These are phyloP conservation scores for Avena insularis DNA, from an alignment of 176 grass and related monocot species.

Conservation along the genomic window DNA sequence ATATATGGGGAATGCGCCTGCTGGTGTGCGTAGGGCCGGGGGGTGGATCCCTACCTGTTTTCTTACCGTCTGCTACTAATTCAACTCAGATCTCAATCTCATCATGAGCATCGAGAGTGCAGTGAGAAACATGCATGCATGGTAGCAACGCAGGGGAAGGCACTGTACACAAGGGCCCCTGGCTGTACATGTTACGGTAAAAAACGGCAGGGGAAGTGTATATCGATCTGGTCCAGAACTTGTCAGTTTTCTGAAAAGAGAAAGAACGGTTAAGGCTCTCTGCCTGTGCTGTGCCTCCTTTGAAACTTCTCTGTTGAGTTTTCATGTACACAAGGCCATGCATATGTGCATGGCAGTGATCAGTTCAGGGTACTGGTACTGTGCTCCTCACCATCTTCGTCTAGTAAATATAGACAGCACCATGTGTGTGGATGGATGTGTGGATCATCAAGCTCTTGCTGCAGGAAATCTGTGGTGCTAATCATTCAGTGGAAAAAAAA, in stretches of 20 bases:
- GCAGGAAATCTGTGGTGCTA: neutral
- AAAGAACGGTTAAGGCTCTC: neutral
- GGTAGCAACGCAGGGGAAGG: neutral
- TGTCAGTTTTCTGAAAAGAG: conserved; percentile 28
- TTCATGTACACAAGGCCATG: neutral
- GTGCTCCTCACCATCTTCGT: neutral
- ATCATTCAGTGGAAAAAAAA: neutral
- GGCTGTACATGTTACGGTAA: conserved; percentile 20
- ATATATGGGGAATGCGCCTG: conserved; percentile 9
- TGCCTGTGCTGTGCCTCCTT: neutral
- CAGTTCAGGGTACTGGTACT: neutral
- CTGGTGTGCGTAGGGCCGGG: neutral
- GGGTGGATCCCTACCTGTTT: neutral
- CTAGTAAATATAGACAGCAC: neutral
- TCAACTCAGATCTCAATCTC: neutral
- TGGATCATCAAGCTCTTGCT: neutral
- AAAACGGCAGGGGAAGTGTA: conserved; percentile 6
- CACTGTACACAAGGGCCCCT: neutral
- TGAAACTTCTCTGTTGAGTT: neutral
- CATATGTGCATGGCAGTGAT: neutral
- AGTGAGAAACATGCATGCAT: neutral
- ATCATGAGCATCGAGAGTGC: neutral
- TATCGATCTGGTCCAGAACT: neutral
- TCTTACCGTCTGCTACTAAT: neutral
- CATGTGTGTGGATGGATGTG: neutral